Evolutionary conservation across 768 basidiomycete genomes (phyloP).

Genomic region (Suillus hirtellus): DNA sequence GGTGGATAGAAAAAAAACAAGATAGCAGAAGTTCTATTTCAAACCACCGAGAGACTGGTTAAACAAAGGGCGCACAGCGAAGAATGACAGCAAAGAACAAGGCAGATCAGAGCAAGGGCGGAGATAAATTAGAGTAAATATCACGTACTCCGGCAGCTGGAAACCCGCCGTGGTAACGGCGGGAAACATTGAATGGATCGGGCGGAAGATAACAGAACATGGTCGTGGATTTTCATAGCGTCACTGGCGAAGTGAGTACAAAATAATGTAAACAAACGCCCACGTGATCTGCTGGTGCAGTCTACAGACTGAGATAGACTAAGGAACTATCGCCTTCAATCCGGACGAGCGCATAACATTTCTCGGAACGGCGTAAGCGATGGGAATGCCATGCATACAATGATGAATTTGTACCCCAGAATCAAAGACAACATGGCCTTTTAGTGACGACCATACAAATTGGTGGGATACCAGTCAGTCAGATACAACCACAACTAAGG

Average conservation of each 20-base stretch:
- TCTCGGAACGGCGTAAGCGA: background rate
- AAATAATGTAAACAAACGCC: no score
- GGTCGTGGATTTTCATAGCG: no score
- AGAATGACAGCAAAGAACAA: no score
- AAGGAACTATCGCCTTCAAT: background rate
- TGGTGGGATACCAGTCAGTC: background rate
- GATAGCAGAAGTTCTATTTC: background rate
- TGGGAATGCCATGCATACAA: background rate
- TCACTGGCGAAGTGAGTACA: no score
- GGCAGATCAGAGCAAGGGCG: background rate
- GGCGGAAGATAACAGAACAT: no score
- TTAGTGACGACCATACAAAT: slow-evolving; percentile 1
- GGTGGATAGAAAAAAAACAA: background rate
- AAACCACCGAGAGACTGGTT: background rate
- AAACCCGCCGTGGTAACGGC: no score
- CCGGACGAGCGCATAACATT: background rate
- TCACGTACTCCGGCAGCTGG: background rate
- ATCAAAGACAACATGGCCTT: background rate
- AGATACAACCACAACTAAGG: slow-evolving; percentile 1
- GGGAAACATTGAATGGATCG: no score
- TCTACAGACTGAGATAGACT: no score
- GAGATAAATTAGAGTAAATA: background rate
- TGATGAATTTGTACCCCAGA: background rate
- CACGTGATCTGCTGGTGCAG: no score
- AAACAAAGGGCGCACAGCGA: background rate